Evolutionary conservation across 192 early-diverging fungal genomes (phyloP), one percentile per base, ranked within the genome.

Genomic region (Spizellomyces punctatus): DNA sequence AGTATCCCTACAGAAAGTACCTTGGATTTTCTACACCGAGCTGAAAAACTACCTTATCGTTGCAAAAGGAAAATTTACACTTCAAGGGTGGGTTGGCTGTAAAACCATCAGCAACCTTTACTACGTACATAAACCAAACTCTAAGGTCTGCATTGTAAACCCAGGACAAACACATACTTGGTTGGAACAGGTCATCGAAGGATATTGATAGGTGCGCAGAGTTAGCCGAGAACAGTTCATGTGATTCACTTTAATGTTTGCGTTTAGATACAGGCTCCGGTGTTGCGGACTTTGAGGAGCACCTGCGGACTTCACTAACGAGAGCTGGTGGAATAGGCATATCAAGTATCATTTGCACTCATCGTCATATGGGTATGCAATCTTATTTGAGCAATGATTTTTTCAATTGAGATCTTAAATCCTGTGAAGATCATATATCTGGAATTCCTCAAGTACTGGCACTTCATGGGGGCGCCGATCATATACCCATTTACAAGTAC

Each of bases 161-260:
- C 17, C 52, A 67, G 68, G 10, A 94, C 95, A 54, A 96, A 96
- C 75, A 94, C 90, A 0, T 96, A 95, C 67, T 44, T 96, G 9
- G 77, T 96, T 46, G 95, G 95, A 22, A 81, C 79, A n/a, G 95
- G 95, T 4, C 12, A 41, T 12, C 36, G 17, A 19, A 55, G 68
- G 4, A 70, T 92, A 5, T 81, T 96, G 5, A 71, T 96, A 0
- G 95, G 93, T 59, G n/a, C 63, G 46, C 16, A 44, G 27, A 36
- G 27, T 36, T 0, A 36, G 27, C 27, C 27, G 27, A 36, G 27
- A 36, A 3, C 27, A 36, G 0, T 36, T 36, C 27, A 36, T 36
- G 27, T 36, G 27, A 36, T 36, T 36, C 27, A 36, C 27, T 2
- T 36, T 36, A 36, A 36, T 36, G 27, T 36, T 36, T 36, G 0